Percentiles rank a stretch among this genome's conserved stretches.
Conservation (phyloP, 768 basidiomycete species). For the Lactarius sp. region DNA sequence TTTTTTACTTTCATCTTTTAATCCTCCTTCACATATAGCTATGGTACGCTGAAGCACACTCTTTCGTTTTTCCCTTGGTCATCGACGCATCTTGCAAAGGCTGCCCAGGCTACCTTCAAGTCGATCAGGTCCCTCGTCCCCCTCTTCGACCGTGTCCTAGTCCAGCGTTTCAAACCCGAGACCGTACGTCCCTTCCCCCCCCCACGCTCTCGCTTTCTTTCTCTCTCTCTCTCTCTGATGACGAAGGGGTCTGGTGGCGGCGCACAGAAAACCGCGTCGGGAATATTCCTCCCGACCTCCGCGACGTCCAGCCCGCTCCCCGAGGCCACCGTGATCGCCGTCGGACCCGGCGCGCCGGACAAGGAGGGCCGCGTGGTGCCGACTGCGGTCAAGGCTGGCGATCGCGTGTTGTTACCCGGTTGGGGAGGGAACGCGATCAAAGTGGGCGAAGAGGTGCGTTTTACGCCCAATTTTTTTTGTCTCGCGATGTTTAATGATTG, state of each 20-base stretch:
- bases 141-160: constrained; percentile 92
- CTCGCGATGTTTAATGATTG: neutral
- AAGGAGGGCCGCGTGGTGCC: constrained; percentile 77
- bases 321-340: constrained; percentile 93
- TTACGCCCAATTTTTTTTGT: neutral
- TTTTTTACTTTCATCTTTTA: neutral
- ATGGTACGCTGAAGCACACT: neutral
- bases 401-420: constrained; percentile 88
- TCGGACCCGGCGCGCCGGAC: constrained; percentile 90
- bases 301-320: constrained; percentile 83
- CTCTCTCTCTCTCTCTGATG: neutral
- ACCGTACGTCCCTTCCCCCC: constrained; percentile 53
- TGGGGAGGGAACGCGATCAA: constrained; percentile 98
- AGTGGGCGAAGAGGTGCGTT: constrained; percentile 88
- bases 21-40: neutral
- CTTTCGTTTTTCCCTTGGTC: neutral
- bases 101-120: constrained; percentile 91
- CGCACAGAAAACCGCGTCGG: constrained; percentile 90
- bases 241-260: neutral
- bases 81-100: constrained; percentile 26
- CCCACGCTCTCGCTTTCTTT: neutral
- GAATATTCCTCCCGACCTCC: constrained; percentile 93
- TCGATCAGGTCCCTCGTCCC: constrained; percentile 88
- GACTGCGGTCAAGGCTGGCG: constrained; percentile 77
- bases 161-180: constrained; percentile 96